Percentiles rank a stretch among this genome's conserved stretches.
phyloP scores from a whole-genome alignment of 768 basidiomycete genomes.

The Leucocoprinus sp. region DNA sequence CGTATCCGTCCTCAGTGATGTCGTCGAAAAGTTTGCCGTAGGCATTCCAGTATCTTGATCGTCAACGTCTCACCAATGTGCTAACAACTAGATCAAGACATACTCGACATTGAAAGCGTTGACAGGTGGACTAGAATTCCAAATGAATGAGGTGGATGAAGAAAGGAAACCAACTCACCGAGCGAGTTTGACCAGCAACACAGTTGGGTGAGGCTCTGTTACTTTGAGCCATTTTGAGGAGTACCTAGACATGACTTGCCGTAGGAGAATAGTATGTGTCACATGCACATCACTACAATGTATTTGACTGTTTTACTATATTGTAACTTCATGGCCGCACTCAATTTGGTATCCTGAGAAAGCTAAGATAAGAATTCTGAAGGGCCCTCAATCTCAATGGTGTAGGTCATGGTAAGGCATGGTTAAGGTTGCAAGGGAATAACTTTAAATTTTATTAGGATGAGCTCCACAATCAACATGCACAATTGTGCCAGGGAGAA shows the following conservation, averaged over 20 bases:
- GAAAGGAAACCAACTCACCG: slow-evolving; percentile 23
- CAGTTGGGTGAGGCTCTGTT: slow-evolving; percentile 36
- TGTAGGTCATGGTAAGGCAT: too few relatives aligned
- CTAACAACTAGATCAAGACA: slow-evolving; percentile 3
- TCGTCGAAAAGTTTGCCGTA: slow-evolving; percentile 54
- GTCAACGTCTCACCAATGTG: not conserved
- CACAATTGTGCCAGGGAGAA: too few relatives aligned
- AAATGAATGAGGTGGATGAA: not conserved
- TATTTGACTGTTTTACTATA: too few relatives aligned
- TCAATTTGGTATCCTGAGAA: too few relatives aligned
- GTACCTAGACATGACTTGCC: slow-evolving; percentile 24
- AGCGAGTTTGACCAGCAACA: slow-evolving; percentile 37
- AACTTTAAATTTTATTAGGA: too few relatives aligned
- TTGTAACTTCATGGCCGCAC: too few relatives aligned
- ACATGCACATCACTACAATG: too few relatives aligned
- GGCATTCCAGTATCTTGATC: slow-evolving; percentile 61
- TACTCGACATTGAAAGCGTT: slow-evolving; percentile 58
- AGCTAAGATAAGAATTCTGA: too few relatives aligned
- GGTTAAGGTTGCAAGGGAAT: too few relatives aligned
- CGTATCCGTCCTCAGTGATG: slow-evolving; percentile 37
- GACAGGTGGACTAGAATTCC: slow-evolving; percentile 41
- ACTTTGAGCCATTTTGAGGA: slow-evolving; percentile 41
- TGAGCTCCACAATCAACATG: too few relatives aligned
- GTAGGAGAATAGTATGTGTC: too few relatives aligned
- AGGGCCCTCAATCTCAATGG: too few relatives aligned